Evolutionary conservation across 768 basidiomycete species (phyloP).

Genomic region (Agaricus sinodeliciosus): DNA sequence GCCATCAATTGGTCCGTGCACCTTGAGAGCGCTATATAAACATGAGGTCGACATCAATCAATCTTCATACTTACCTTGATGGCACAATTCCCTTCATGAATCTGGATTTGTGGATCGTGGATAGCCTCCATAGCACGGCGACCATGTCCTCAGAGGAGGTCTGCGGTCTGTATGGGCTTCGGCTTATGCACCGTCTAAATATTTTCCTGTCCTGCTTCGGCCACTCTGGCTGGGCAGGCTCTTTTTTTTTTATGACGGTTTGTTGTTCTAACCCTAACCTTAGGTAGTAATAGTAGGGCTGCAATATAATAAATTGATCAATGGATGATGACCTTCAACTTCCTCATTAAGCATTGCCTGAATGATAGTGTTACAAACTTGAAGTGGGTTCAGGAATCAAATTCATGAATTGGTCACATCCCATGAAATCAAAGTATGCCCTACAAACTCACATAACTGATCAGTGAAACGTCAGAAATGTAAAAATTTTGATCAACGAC

Average conservation of each 20-base stretch:
- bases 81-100: constrained; percentile 50
- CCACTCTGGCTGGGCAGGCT: constrained; percentile 58
- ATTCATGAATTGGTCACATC: too few species aligned
- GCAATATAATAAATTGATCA: too few species aligned
- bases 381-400: too few species aligned
- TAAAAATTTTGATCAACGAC: too few species aligned
- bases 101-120: constrained; percentile 50
- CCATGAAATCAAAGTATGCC: too few species aligned
- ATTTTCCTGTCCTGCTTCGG: constrained; percentile 70
- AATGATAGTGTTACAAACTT: too few species aligned
- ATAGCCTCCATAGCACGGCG: constrained; percentile 64
- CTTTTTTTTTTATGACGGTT: constrained; percentile 31
- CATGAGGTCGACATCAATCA: neutral
- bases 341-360: too few species aligned
- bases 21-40: constrained; percentile 18
- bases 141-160: constrained; percentile 62
- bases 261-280: constrained; percentile 42
- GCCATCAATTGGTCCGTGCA: constrained; percentile 30
- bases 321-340: too few species aligned
- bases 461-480: too few species aligned
- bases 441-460: too few species aligned
- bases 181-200: constrained; percentile 76
- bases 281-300: constrained; percentile 9
- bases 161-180: constrained; percentile 58
- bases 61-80: constrained; percentile 60